Evolutionary conservation across 139 green algal genomes (phyloP), one percentile per base, ranked within the genome.

Genomic region (Tetratostichococcus sp.): DNA sequence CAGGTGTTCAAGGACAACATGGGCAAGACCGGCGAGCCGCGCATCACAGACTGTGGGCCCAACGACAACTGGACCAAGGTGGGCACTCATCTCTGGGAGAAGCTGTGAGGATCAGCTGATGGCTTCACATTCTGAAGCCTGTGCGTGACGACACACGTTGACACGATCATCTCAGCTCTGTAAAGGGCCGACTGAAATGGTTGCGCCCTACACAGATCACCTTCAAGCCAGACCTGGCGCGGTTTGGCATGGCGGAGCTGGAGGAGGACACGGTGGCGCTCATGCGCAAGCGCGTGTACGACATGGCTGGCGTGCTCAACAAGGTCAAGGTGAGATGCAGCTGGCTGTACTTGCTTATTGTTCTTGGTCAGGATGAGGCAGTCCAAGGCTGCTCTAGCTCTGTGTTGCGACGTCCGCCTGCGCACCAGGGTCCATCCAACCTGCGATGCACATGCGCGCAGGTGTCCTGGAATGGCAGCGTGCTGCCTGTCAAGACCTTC

Each of bases 281-380:
- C 42, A 97, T 99, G 91, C 88, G 86, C 76, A 98, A 98, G 85
- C 88, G 96, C 19, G 92, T 97, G 66, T 94, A 97, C 77, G 96
- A 99, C 85, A 83, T 98, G 77, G 93, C 95, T 0, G 96, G 95
- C 66, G 88, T 97, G 58, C 86, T 99, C 65, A 93, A 92, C 67
- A 98, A 97, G 83, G 87, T 91, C 77, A 98, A 98, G 87, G 94
- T 97, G 65, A 1, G 67, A 0, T 59, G 43, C 39, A 25, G 11
- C 4, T 8, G 50, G 11, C 14, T 62, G 39, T 62, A 11, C n/a
- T n/a, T n/a, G n/a, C n/a, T n/a, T n/a, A n/a, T n/a, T n/a, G n/a
- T n/a, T n/a, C n/a, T n/a, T n/a, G n/a, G n/a, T n/a, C n/a, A n/a
- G n/a, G n/a, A n/a, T n/a, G n/a, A n/a, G n/a, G n/a, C n/a, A n/a